Base-by-base conservation (phyloP, 1,284 basidiomycete genomes). In the Cutaneotrichosporon cyanovorans region DNA sequence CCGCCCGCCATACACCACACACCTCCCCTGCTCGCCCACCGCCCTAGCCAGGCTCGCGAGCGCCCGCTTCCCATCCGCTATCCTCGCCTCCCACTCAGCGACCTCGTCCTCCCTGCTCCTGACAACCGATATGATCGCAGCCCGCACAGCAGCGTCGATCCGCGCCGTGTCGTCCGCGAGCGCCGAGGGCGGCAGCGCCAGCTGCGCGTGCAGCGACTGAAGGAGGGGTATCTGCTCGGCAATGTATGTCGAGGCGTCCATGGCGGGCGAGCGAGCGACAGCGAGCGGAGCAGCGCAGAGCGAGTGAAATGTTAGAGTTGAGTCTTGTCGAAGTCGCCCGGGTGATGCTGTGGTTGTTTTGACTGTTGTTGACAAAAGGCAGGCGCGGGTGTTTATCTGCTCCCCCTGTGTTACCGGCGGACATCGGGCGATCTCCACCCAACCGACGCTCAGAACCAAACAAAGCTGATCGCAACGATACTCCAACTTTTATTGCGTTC, bases 141-240 rank as follows among this genome's bases (percentile, higher is more conserved):
- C 55, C 21, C 55, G 53, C 42, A 70, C 64, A 3, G 65, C 66
- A 1, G 61, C 57, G 42, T 68, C 68, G 34, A 70, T 70, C 7
- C 60, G 48, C 7, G 57, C 51, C 37, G 60, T 48, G 46, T 70
- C 68, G 5, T 59, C 57, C 18, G 60, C 51, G 25, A 68, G 56
- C 1, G 58, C 58, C 31, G 60, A 53, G 2, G 58, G 35, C 8
- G 65, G 63, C 22, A 70, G 55, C 4, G 57, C 59, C 16, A 70
- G 60, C 48, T 62, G 62, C n/a, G 52, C 37, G 45, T 68, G 68
- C 11, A 70, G 56, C 12, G 56, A 51, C 35, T 55, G 56, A 1
- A 70, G 56, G 33, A 65, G 62, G 9, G 66, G 63, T 4, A 64
- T 59, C 36, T 70, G 68, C 53, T 66, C 62, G 25, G 58, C 61